Percentiles rank a stretch among this genome's conserved stretches.
These are phyloP conservation scores for Geoglossum glabrum DNA, from an alignment of 495 filamentous ascomycete genomes.

Conservation along the genomic window DNA sequence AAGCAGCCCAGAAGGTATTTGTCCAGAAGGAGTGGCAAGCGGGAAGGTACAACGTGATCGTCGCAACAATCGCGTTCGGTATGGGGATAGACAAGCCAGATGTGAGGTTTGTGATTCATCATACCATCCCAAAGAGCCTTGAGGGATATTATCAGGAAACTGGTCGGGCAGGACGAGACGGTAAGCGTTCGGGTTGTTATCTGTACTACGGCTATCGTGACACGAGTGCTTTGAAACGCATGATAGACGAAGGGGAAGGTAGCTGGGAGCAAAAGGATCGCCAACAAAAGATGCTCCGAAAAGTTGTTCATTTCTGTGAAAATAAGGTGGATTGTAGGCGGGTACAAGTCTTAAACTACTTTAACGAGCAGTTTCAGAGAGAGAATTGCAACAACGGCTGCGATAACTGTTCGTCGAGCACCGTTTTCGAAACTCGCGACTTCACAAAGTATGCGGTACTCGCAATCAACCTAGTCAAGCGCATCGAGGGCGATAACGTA, in stretches of 20 bases:
- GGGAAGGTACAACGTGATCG: slow-evolving; percentile 65
- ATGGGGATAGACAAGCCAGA: slow-evolving; percentile 98
- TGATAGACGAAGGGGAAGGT: slow-evolving; percentile 66
- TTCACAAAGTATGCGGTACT: slow-evolving; percentile 51
- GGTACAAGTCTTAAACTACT: slow-evolving; percentile 76
- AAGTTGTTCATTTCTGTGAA: slow-evolving; percentile 71
- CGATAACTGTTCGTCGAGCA: slow-evolving; percentile 66
- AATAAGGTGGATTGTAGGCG: slow-evolving; percentile 71
- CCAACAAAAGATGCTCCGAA: slow-evolving; percentile 64
- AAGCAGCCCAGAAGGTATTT: slow-evolving; percentile 34
- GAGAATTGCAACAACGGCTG: slow-evolving; percentile 53
- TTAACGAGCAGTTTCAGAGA: slow-evolving; percentile 59
- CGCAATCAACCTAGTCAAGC: slow-evolving; percentile 43
- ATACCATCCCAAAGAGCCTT: slow-evolving; percentile 79
- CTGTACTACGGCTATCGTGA: slow-evolving; percentile 73
- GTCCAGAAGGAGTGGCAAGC: slow-evolving; percentile 69
- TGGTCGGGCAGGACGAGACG: slow-evolving; percentile 82
- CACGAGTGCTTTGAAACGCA: slow-evolving; percentile 34
- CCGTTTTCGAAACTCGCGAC: slow-evolving; percentile 46
- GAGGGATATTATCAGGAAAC: slow-evolving; percentile 98
- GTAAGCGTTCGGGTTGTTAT: slow-evolving; percentile 69
- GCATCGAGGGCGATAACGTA: slow-evolving; percentile 25
- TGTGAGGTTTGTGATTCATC: slow-evolving; percentile 88
- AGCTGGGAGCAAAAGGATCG: slow-evolving; percentile 57
- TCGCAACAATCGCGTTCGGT: slow-evolving; percentile 97